These are phyloP conservation scores for Dipteronia sinensis DNA, from an alignment of 345 rosid species.

Conservation along the genomic window DNA sequence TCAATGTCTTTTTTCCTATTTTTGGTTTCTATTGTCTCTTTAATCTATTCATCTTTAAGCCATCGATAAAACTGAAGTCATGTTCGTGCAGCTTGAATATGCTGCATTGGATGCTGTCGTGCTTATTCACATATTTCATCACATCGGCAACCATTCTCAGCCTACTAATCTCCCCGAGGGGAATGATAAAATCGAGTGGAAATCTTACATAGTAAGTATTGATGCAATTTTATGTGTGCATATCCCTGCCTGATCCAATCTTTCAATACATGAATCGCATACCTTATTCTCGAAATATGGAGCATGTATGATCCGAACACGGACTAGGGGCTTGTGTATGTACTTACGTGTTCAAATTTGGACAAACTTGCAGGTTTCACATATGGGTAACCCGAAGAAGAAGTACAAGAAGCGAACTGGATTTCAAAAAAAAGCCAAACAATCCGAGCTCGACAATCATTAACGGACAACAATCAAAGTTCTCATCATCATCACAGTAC, in stretches of 20 bases:
- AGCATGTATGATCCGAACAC: neutral
- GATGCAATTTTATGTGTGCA: neutral
- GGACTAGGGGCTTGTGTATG: neutral
- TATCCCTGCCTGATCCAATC: neutral
- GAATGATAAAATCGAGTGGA: conserved; percentile 61
- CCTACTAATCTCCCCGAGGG: conserved; percentile 37
- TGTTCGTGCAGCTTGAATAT: conserved; percentile 72
- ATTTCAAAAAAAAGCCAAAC: conserved; percentile 8
- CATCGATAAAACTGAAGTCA: neutral
- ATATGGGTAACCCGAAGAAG: conserved; percentile 53
- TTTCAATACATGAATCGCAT: too few relatives aligned
- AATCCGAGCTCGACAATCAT: neutral
- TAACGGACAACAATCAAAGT: neutral
- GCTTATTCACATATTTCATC: conserved; percentile 73
- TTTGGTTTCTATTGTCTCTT: neutral
- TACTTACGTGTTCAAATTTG: neutral
- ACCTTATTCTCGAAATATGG: neutral
- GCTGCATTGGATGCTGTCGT: conserved; percentile 96
- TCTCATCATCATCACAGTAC: neutral
- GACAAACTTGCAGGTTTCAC: conserved; percentile 50
- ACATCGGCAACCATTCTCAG: conserved; percentile 44
- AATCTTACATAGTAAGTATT: conserved; percentile 69
- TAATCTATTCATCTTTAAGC: neutral
- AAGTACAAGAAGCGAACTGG: conserved; percentile 39
- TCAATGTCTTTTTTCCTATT: neutral